Evolutionary conservation across 352 stramenopile species (phyloP), one percentile per base, ranked within the genome.

Genomic region (Globisporangium echinulatum): DNA sequence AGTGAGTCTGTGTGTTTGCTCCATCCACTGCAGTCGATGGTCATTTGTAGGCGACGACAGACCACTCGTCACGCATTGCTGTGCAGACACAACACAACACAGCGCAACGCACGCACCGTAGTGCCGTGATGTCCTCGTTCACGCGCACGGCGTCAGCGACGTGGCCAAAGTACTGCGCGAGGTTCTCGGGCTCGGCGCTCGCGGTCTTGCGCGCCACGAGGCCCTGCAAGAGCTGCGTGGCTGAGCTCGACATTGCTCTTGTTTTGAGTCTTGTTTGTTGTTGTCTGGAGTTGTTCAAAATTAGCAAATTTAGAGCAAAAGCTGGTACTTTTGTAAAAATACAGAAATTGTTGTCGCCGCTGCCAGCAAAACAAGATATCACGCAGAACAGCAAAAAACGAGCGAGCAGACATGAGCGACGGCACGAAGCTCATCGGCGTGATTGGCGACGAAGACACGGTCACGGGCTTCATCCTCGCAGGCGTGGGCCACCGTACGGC

Each of bases 391-490:
- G 33, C 13, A 49, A 54, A 51, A 49, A 10, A 14, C 14, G 14
- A 7, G 19, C 14, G n/a, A 50, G 46, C 7, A 50, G 46, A 50
- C 46, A 92, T 89, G 77, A 89, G 77, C 58, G 82, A 94, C 57
- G 66, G 70, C 60, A 92, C 85, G 50, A 96, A 96, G 78, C 69
- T 96, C 8, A 81, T 96, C 52, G 85, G 71, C 19, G 86, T 96
- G 58, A 96, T 96, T 55, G 87, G 87, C 56, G 87, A 96, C 68
- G 87, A 99, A 87, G 96, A 99, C 72, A 99, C 96, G 8, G 96
- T 99, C 55, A 98, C 96, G 58, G 96, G 96, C 43, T 99, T 99
- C 77, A 92, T 99, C 56, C 88, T 99, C 38, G 96, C 96, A 40
- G 96, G 96, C 56, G 74, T 98, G 37, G 96, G 96, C 51, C 95